Evolutionary conservation across 345 rosid species (phyloP).

Genomic region (Salix koriyanagi): DNA sequence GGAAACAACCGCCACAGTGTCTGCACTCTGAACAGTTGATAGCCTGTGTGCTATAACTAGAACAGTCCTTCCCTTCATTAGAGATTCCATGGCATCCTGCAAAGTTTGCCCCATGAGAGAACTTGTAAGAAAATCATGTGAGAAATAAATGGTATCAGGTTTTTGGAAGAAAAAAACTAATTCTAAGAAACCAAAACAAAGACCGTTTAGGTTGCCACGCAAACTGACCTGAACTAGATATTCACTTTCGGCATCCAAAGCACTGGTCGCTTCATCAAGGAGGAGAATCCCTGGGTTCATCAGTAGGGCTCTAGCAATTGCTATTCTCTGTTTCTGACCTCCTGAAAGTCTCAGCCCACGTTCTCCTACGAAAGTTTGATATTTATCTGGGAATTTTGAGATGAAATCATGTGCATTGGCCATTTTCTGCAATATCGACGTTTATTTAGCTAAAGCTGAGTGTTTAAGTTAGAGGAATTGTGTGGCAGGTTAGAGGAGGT

Average conservation of each 20-base stretch:
- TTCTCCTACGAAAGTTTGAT: constrained; percentile 74
- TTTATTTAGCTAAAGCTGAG: not conserved
- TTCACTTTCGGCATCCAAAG: constrained; percentile 92
- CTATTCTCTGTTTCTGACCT: constrained; percentile 90
- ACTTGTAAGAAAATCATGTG: not conserved
- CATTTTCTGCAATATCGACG: constrained; percentile 64
- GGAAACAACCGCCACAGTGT: constrained; percentile 70
- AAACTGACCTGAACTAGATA: constrained; percentile 78
- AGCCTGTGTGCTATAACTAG: constrained; percentile 92
- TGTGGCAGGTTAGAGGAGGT: not conserved
- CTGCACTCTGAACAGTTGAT: constrained; percentile 73
- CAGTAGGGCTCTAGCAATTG: constrained; percentile 84
- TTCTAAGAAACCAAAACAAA: not conserved
- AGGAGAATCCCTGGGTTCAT: constrained; percentile 84
- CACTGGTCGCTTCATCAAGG: constrained; percentile 95
- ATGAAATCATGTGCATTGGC: constrained; percentile 92
- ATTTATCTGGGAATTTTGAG: constrained; percentile 72
- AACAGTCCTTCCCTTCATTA: constrained; percentile 91
- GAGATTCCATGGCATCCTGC: constrained; percentile 95
- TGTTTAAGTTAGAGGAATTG: not conserved
- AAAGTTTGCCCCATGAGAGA: constrained; percentile 5
- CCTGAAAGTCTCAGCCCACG: constrained; percentile 92
- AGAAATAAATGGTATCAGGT: not conserved
- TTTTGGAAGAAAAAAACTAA: not conserved
- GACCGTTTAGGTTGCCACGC: not conserved